Evolutionary conservation across 1,139 yeast genomes (phyloP).

Genomic region (Lodderomyces orthopsilosis): DNA sequence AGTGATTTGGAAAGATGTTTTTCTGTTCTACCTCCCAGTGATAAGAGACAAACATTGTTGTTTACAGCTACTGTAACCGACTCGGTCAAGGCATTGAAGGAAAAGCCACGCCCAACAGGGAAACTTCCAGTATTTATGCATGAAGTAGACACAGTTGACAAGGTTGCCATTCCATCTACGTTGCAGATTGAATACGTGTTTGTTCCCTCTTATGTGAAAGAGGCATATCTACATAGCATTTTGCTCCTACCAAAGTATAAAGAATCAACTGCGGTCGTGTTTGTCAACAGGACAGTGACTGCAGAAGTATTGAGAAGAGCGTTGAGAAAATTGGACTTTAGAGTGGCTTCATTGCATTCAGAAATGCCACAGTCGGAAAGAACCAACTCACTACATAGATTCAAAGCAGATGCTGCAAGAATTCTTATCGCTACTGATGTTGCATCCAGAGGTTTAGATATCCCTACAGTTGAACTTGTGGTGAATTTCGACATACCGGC

Average conservation of each 20-base stretch:
- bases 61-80: constrained; percentile 98
- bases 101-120: constrained; percentile 58
- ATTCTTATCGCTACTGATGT: constrained; percentile 93
- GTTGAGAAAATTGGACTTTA: constrained; percentile 65
- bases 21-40: constrained; percentile 64
- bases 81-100: constrained; percentile 77
- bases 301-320: constrained; percentile 85
- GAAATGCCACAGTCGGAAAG: constrained; percentile 93
- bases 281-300: constrained; percentile 85
- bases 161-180: constrained; percentile 77
- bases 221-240: constrained; percentile 75
- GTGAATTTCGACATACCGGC: constrained; percentile 92
- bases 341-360: constrained; percentile 89
- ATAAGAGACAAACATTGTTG: constrained; percentile 76
- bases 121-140: constrained; percentile 72
- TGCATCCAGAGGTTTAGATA: constrained; percentile 96
- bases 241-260: constrained; percentile 61
- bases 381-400: constrained; percentile 84
- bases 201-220: constrained; percentile 84
- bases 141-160: constrained; percentile 72
- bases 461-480: constrained; percentile 86
- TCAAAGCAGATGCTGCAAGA: constrained; percentile 91
- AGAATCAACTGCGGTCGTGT: constrained; percentile 73
- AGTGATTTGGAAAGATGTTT: constrained; percentile 75
- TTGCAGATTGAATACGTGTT: constrained; percentile 54